These are phyloP conservation scores for Senna siamea DNA, from an alignment of 306 rosid species.

Conservation along the genomic window DNA sequence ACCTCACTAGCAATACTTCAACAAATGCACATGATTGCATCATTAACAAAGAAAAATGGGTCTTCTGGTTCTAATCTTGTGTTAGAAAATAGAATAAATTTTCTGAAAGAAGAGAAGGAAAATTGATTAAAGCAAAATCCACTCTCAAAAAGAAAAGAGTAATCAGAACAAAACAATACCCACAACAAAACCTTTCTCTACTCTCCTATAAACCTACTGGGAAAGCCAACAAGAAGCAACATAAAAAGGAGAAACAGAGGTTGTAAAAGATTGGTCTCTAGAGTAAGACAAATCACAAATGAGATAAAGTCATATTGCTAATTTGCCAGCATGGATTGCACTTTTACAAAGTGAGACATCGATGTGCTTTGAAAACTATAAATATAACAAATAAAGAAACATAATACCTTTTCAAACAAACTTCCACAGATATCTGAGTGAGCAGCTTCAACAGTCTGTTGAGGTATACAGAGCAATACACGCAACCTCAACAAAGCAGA, in stretches of 20 bases:
- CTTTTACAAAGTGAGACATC: slow-evolving; percentile 27
- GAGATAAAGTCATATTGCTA: slow-evolving; percentile 8
- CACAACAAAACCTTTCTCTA: slow-evolving; percentile 12
- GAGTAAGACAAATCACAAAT: slow-evolving; percentile 6
- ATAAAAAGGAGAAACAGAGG: neutral
- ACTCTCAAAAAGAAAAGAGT: slow-evolving; percentile 25
- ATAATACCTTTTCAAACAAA: slow-evolving; percentile 86
- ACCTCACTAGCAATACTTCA: neutral
- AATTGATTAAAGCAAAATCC: slow-evolving; percentile 26
- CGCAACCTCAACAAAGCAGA: slow-evolving; percentile 86
- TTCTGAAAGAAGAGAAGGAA: too few species aligned
- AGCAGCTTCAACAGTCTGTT: slow-evolving; percentile 84
- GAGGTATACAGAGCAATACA: slow-evolving; percentile 92
- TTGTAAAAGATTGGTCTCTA: slow-evolving; percentile 13
- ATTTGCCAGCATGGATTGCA: neutral
- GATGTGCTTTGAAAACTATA: slow-evolving; percentile 17
- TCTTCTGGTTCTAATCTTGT: slow-evolving; percentile 19
- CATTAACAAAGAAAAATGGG: slow-evolving; percentile 11
- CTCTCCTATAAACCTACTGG: slow-evolving; percentile 23
- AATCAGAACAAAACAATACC: slow-evolving; percentile 27
- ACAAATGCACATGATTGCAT: slow-evolving; percentile 21
- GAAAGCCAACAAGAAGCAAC: slow-evolving; percentile 19
- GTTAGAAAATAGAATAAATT: slow-evolving; percentile 9
- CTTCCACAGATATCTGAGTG: slow-evolving; percentile 95
- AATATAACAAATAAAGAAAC: slow-evolving; percentile 27